Conservation (phyloP, 345 rosid species). For the Stellera chamaejasme region DNA sequence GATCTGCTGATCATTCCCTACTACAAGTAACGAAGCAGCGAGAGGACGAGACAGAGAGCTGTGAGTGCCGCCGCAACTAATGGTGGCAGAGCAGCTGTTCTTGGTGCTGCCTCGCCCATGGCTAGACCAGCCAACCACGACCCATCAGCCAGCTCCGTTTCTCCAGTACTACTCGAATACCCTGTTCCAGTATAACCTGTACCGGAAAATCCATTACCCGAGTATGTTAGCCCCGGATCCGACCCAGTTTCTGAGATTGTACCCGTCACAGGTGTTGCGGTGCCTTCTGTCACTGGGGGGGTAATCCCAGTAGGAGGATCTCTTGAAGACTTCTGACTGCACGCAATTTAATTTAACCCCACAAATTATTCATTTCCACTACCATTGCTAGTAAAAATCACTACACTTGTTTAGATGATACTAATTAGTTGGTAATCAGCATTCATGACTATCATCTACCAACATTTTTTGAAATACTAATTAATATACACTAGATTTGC, state of each 20-base stretch:
- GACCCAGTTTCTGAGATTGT: conserved; percentile 30
- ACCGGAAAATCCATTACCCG: conserved; percentile 11
- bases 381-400: too few species aligned
- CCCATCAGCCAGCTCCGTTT: conserved; percentile 59
- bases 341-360: background rate
- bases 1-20: background rate
- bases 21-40: conserved; percentile 25
- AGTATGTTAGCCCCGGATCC: conserved; percentile 11
- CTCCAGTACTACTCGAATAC: conserved; percentile 25
- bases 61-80: conserved; percentile 12
- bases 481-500: too few species aligned
- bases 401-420: too few species aligned
- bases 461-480: too few species aligned
- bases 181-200: conserved; percentile 25
- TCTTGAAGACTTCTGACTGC: conserved; percentile 79
- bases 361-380: too few species aligned
- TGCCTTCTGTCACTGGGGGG: conserved; percentile 31
- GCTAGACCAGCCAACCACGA: conserved; percentile 92
- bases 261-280: conserved; percentile 12
- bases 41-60: conserved; percentile 12
- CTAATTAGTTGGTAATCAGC: too few species aligned
- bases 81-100: conserved; percentile 16
- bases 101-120: conserved; percentile 55
- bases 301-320: conserved; percentile 17
- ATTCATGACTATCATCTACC: too few species aligned